Base-by-base conservation (phyloP, 1,139 yeast genomes). In the Lodderomyces oxycetoniae region DNA sequence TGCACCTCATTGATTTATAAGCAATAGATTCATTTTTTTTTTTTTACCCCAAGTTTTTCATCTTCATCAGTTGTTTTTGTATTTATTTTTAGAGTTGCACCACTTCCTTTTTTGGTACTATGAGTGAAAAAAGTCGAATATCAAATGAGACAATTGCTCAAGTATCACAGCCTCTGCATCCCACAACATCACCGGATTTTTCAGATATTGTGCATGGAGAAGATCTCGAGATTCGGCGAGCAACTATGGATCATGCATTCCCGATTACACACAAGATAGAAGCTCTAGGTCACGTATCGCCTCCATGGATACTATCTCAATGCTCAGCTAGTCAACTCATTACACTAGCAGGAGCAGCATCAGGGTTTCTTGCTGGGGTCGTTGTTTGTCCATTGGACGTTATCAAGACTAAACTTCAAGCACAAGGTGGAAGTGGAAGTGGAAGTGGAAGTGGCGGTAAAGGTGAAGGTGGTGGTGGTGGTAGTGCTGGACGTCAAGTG, bases 341-440 rank as follows among this genome's bases (percentile, higher is more conserved):
- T 11, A 65, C 73, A 30, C 31, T 63, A 14, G 58, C 71, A 4
- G 72, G 71, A 3, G 72, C 72, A 3, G 64, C 67, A 3, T 61
- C 72, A 3, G 74, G 74, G 9, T 66, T 68, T 39, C 46, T 68
- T 17, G 70, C 74, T 0, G 74, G 74, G 2, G 61, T 67, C 4
- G 62, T 64, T 9, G 74, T 68, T 3, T 67, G 74, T 43, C 74
- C 74, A 1, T 50, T 68, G 14, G 74, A 68, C 42, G 74, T 68
- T 27, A 63, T 67, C 15, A 68, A 68, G 44, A 68, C 74, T 1
- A 48, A 73, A 37, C 56, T 67, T 28, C 74, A 68, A 45, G 74
- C 74, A 3, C 63, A 63, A 39, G 71, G 72, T 14, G 28, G 36
- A 2, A 21, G n/a, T 17, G 22, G 17, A 4, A 15, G 17, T n/a